phyloP scores from a whole-genome alignment of 805 yeast genomes.

The Saturnispora galanensis region DNA sequence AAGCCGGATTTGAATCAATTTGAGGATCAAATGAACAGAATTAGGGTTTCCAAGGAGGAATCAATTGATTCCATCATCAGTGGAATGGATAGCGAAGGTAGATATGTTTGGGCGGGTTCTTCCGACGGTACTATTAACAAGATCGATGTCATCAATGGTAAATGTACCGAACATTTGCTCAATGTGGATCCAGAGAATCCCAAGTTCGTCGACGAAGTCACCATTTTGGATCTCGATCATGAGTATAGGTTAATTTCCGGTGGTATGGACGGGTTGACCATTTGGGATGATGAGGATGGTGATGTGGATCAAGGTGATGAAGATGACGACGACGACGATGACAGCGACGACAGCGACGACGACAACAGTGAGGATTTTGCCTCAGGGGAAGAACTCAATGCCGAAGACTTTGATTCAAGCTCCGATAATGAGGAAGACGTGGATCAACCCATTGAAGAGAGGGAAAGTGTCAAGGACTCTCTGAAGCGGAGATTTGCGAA shows the following conservation, averaged over 20 bases:
- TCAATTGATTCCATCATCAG: slow-evolving; percentile 65
- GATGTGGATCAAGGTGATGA: slow-evolving; percentile 21
- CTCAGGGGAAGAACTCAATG: slow-evolving; percentile 5
- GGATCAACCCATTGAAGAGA: not conserved
- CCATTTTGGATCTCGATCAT: slow-evolving; percentile 65
- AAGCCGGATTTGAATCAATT: slow-evolving; percentile 56
- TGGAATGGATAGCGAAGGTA: slow-evolving; percentile 42
- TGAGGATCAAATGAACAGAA: slow-evolving; percentile 70
- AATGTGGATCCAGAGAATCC: slow-evolving; percentile 68
- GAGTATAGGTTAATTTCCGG: slow-evolving; percentile 73
- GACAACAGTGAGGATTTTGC: slow-evolving; percentile 7
- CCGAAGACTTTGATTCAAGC: slow-evolving; percentile 5
- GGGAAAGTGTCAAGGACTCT: not conserved
- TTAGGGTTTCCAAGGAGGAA: slow-evolving; percentile 50
- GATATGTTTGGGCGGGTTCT: slow-evolving; percentile 67
- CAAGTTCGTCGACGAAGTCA: slow-evolving; percentile 62
- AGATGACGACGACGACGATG: slow-evolving; percentile 19
- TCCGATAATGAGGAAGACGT: not conserved
- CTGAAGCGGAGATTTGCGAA: not conserved
- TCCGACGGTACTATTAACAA: slow-evolving; percentile 66
- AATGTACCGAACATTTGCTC: slow-evolving; percentile 51
- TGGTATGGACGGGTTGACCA: slow-evolving; percentile 71
- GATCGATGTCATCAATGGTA: slow-evolving; percentile 55
- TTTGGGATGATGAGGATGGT: slow-evolving; percentile 48
- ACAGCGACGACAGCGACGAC: slow-evolving; percentile 10